Evolutionary conservation across 2,329 filamentous ascomycete genomes (phyloP).

Genomic region (Arthroderma sp.): DNA sequence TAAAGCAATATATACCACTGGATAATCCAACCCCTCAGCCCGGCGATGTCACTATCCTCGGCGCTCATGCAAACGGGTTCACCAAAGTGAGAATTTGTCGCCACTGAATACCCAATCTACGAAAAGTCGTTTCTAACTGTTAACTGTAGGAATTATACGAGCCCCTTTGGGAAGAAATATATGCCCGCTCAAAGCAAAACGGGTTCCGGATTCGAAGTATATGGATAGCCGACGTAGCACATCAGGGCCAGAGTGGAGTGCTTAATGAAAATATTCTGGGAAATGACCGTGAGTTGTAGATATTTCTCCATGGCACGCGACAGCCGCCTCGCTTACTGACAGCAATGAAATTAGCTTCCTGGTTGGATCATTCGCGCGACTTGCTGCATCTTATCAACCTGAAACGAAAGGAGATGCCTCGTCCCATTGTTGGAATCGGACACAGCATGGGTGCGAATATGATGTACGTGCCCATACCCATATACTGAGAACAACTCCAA

Average conservation of each 20-base stretch:
- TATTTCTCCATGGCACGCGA: neutral
- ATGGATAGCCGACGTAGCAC: conserved; percentile 81
- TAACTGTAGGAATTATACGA: conserved; percentile 69
- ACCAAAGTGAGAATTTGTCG: conserved; percentile 51
- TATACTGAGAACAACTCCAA: neutral
- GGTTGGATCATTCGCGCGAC: conserved; percentile 76
- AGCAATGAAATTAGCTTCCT: conserved; percentile 46
- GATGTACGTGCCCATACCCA: conserved; percentile 31
- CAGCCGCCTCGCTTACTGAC: conserved; percentile 10
- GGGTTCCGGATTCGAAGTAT: conserved; percentile 65
- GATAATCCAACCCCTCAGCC: conserved; percentile 54
- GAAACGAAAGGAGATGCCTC: conserved; percentile 66
- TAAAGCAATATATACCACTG: conserved; percentile 79
- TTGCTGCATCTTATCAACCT: conserved; percentile 73
- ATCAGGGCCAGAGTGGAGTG: conserved; percentile 66
- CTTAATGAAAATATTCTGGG: conserved; percentile 65
- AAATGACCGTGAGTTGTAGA: conserved; percentile 57
- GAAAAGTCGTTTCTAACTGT: neutral
- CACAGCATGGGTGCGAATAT: conserved; percentile 79
- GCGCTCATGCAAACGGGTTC: conserved; percentile 81
- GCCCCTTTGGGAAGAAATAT: conserved; percentile 75
- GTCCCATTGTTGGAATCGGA: conserved; percentile 70
- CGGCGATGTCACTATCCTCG: conserved; percentile 75
- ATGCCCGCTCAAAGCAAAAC: conserved; percentile 41
- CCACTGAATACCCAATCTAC: neutral